Evolutionary conservation across 2,329 filamentous ascomycete species (phyloP).

Genomic region (Paracorniculantispora psalliotae): DNA sequence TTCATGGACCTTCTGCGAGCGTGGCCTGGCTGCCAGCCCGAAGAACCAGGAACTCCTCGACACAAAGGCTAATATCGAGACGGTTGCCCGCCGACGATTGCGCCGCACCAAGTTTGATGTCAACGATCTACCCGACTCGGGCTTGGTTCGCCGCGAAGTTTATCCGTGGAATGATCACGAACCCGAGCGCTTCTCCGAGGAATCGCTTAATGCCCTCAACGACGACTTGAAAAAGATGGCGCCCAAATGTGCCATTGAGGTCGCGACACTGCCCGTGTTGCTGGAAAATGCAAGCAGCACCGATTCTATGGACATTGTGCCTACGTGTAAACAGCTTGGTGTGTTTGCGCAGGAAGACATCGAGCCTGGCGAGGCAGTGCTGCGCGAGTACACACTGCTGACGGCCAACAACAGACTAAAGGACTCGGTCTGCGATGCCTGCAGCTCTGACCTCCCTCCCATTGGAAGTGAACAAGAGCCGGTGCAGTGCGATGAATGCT

Average conservation of each 20-base stretch:
- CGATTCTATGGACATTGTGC: conserved; percentile 44
- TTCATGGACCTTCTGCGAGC: conserved; percentile 59
- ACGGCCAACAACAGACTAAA: conserved; percentile 87
- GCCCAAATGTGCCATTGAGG: conserved; percentile 75
- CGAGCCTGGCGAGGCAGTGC: conserved; percentile 65
- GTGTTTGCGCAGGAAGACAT: conserved; percentile 86
- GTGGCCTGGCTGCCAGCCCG: conserved; percentile 53
- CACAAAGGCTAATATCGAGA: conserved; percentile 49
- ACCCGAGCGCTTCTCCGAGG: conserved; percentile 64
- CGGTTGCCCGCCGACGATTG: conserved; percentile 45
- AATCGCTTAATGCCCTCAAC: conserved; percentile 70
- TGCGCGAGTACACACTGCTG: conserved; percentile 78
- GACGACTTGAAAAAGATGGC: conserved; percentile 61
- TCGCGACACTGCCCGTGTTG: conserved; percentile 70
- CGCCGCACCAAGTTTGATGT: conserved; percentile 43
- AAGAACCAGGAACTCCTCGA: conserved; percentile 51
- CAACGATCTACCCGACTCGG: conserved; percentile 61
- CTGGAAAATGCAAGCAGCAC: conserved; percentile 48
- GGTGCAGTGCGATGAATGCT: conserved; percentile 56
- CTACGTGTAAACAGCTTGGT: conserved; percentile 72
- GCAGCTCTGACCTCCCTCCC: conserved; percentile 66
- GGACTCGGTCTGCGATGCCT: conserved; percentile 85
- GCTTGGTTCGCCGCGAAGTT: conserved; percentile 64
- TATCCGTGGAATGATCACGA: conserved; percentile 66
- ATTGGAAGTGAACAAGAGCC: conserved; percentile 43